Evolutionary conservation across 1,284 basidiomycete species (phyloP), one percentile per base, ranked within the genome.

Genomic region (Microbotryum violaceum): DNA sequence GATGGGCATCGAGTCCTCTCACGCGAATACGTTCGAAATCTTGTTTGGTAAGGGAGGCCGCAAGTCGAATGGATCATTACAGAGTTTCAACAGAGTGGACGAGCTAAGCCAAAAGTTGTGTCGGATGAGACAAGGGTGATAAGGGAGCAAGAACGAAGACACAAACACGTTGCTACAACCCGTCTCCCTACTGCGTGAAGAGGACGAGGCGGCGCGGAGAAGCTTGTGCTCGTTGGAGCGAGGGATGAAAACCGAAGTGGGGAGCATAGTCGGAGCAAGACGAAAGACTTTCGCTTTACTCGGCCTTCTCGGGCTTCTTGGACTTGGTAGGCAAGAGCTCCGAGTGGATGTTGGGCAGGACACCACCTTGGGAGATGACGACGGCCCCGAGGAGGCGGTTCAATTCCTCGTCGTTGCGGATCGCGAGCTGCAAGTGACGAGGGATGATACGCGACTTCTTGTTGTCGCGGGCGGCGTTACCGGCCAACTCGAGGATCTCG

Each of bases 361-460:
- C 89, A 84, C 89, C 89, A 79, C 89, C 89, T 74, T 92, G 89
- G 27, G 86, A 89, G 79, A 92, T 91, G 74, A 89, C 85, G 67
- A 91, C 89, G 70, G 85, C 81, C 54, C 89, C 89, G 53, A 92
- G 82, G 51, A 89, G 83, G 72, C 83, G 86, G 76, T 84, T 83
- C 20, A 64, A 55, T 71, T 76, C 75, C 68, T 76, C 75, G 57
- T 76, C 75, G 68, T 71, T 71, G 31, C 62, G 83, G 77, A 93
- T 90, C 70, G 89, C 90, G 66, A 92, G 86, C 75, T 91, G 89
- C 62, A 92, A 76, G 78, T 92, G 89, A 75, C 90, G 84, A 63
- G 90, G 90, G 20, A 91, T 87, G 75, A 92, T 91, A 85, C 89
- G 89, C 74, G 88, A 87, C 81, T 91, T 81, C 81, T 85, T 85